These are phyloP conservation scores for Recurvomyces mirabilis DNA, from an alignment of 495 filamentous ascomycete species.

Conservation along the genomic window DNA sequence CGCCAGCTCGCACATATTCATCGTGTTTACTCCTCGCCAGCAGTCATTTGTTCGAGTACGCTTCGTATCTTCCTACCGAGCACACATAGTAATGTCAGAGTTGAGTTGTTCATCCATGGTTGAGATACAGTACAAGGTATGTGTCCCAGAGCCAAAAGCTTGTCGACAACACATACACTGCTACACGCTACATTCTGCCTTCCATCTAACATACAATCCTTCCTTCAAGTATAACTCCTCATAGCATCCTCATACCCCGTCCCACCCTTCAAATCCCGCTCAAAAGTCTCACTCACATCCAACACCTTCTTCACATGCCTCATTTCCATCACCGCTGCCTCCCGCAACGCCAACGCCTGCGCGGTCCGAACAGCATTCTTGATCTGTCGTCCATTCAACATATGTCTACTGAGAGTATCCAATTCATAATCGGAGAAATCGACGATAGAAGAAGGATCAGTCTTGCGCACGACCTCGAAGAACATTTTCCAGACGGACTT, in stretches of 20 bases:
- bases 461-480: conserved; percentile 53
- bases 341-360: conserved; percentile 73
- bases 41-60: too few species aligned
- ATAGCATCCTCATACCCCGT: conserved; percentile 54
- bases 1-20: too few species aligned
- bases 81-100: too few species aligned
- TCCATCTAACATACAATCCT: neutral
- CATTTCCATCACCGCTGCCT: conserved; percentile 59
- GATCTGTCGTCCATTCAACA: conserved; percentile 88
- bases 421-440: conserved; percentile 60
- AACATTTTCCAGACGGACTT: conserved; percentile 82
- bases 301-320: conserved; percentile 73
- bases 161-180: too few species aligned
- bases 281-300: conserved; percentile 71
- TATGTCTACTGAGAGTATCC: conserved; percentile 53
- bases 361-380: conserved; percentile 85
- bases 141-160: too few species aligned
- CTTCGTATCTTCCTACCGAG: too few species aligned
- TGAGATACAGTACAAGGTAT: too few species aligned
- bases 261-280: conserved; percentile 61
- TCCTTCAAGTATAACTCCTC: conserved; percentile 31
- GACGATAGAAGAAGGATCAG: conserved; percentile 45
- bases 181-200: too few species aligned
- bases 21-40: too few species aligned
- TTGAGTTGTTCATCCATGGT: too few species aligned